Conservation (phyloP, 352 stramenopile genomes). For the Phytophthora sp. region DNA sequence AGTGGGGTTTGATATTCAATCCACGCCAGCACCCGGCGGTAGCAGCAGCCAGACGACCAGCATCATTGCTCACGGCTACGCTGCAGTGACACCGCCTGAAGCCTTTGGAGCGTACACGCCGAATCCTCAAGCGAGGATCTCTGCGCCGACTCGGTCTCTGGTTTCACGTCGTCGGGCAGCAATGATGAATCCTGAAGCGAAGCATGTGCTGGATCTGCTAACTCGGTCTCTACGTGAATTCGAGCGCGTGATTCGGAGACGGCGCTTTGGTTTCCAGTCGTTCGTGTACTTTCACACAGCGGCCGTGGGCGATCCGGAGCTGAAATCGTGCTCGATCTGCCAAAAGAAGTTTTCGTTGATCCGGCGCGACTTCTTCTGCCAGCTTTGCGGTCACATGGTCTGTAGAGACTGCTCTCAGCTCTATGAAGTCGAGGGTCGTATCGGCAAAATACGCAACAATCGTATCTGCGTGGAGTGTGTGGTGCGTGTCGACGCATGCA, state of each 20-base stretch:
- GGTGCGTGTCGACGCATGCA: constrained; percentile 51
- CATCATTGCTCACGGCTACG: constrained; percentile 57
- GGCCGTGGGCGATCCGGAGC: constrained; percentile 4
- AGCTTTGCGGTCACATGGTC: constrained; percentile 52
- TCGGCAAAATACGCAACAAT: constrained; percentile 48
- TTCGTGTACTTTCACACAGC: constrained; percentile 54
- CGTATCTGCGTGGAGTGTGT: constrained; percentile 56
- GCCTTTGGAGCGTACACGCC: constrained; percentile 32
- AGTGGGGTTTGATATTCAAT: constrained; percentile 59
- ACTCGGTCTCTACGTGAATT: constrained; percentile 52
- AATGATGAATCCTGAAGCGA: constrained; percentile 63
- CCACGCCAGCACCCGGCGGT: constrained; percentile 23
- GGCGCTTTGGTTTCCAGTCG: constrained; percentile 67
- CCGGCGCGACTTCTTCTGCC: constrained; percentile 52
- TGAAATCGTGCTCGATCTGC: constrained; percentile 42
- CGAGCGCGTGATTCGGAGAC: constrained; percentile 61
- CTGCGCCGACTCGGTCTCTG: constrained; percentile 19
- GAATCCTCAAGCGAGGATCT: neutral
- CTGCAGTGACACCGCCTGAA: constrained; percentile 41
- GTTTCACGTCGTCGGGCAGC: constrained; percentile 33
- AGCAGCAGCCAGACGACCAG: constrained; percentile 42
- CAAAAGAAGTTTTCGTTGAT: constrained; percentile 47
- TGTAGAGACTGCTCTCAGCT: constrained; percentile 50
- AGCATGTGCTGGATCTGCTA: constrained; percentile 53
- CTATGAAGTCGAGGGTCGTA: constrained; percentile 53